A percentile compares a stretch with the other conserved stretches of the same genome.
These are phyloP conservation scores for Flaveria brownii DNA, from an alignment of 129 eudicot genomes.

Conservation along the genomic window DNA sequence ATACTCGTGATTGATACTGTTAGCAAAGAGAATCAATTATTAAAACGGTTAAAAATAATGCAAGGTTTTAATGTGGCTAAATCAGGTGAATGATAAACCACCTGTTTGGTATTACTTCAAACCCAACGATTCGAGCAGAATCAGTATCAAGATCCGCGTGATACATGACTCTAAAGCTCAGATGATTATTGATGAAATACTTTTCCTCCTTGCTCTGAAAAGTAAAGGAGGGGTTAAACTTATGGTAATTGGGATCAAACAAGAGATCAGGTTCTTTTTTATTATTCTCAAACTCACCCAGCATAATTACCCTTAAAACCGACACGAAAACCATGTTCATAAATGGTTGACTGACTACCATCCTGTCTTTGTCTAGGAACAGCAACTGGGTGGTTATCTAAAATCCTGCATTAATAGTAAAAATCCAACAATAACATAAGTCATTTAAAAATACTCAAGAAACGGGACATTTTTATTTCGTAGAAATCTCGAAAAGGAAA, in stretches of 20 bases:
- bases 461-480: too few relatives aligned
- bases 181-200: conserved; percentile 81
- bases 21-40: not conserved
- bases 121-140: conserved; percentile 87
- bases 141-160: conserved; percentile 84
- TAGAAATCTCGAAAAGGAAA: too few relatives aligned
- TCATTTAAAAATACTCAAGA: not conserved
- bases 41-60: not conserved
- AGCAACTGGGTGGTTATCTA: conserved; percentile 92
- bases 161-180: conserved; percentile 92
- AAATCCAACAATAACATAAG: conserved; percentile 8
- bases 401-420: conserved; percentile 52
- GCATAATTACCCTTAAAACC: conserved; percentile 94
- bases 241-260: not conserved
- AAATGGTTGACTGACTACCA: conserved; percentile 66
- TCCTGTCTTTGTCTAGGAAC: conserved; percentile 80
- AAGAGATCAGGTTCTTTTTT: conserved; percentile 4
- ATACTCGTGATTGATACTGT: conserved; percentile 80
- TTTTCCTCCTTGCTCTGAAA: conserved; percentile 85
- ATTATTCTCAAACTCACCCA: conserved; percentile 50
- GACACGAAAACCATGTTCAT: conserved; percentile 92
- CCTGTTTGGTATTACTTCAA: conserved; percentile 97
- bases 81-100: conserved; percentile 18
- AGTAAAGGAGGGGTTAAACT: conserved; percentile 12
- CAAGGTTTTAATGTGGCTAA: not conserved